Conservation (phyloP, 345 rosid genomes). For the Eutrema yunnanense region DNA sequence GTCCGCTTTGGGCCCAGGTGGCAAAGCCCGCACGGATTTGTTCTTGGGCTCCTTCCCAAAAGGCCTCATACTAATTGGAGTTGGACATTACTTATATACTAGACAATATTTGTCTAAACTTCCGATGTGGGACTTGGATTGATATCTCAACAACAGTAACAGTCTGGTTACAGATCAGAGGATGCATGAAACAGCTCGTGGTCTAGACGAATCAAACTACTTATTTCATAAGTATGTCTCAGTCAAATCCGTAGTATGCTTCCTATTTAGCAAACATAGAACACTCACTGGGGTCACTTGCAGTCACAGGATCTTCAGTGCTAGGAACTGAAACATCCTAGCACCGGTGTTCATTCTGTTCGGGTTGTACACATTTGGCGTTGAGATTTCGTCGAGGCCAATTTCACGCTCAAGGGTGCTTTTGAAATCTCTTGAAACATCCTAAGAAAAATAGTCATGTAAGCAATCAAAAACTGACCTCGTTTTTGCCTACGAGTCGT, state of each 20-base stretch:
- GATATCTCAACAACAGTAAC: neutral
- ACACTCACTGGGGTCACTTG: slow-evolving; percentile 54
- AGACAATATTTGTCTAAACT: no score
- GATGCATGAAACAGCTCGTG: neutral
- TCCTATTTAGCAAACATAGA: neutral
- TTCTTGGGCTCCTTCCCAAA: no score
- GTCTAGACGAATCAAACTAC: neutral
- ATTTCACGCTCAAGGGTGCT: slow-evolving; percentile 90
- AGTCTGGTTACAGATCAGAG: neutral
- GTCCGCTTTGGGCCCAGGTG: no score
- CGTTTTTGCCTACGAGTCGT: neutral
- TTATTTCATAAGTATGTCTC: neutral
- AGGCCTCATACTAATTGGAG: no score
- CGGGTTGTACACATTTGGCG: slow-evolving; percentile 37
- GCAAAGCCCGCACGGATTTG: no score
- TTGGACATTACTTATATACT: no score
- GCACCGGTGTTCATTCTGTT: slow-evolving; percentile 35
- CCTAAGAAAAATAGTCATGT: slow-evolving; percentile 35
- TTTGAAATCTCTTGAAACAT: slow-evolving; percentile 92
- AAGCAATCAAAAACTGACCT: neutral
- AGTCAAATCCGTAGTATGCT: neutral
- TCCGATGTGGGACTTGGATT: no score
- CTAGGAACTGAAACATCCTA: slow-evolving; percentile 14
- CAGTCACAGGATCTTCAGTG: slow-evolving; percentile 33
- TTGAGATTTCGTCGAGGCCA: slow-evolving; percentile 62